These are phyloP conservation scores for Eimeria nieschulzi DNA, from an alignment of 169 alveolate genomes.

Conservation along the genomic window DNA sequence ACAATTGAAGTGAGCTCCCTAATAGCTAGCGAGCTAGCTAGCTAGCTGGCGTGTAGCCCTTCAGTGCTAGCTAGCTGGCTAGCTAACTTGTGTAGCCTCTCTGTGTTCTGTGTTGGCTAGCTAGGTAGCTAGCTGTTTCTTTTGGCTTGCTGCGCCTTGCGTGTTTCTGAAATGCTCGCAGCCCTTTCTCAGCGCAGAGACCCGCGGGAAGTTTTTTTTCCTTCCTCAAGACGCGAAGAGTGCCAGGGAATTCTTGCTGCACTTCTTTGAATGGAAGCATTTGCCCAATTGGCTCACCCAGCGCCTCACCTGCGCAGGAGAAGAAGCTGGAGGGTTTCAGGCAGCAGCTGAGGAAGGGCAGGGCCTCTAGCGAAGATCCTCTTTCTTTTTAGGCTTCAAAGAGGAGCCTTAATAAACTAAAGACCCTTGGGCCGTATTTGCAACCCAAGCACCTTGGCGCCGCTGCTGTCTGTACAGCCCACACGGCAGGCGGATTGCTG, in stretches of 20 bases:
- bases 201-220: not conserved
- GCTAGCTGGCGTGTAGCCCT: not conserved
- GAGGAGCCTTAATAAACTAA: too few relatives aligned
- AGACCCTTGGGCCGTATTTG: too few relatives aligned
- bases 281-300: not conserved
- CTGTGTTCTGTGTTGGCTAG: not conserved
- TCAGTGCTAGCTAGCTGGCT: not conserved
- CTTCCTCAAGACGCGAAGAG: not conserved
- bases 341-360: too few relatives aligned
- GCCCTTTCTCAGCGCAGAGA: slow-evolving; percentile 18
- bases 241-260: not conserved
- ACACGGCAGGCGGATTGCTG: too few relatives aligned
- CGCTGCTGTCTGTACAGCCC: too few relatives aligned
- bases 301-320: not conserved
- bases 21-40: not conserved
- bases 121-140: not conserved
- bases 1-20: not conserved
- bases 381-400: too few relatives aligned
- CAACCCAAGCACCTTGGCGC: too few relatives aligned
- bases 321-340: too few relatives aligned
- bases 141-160: not conserved
- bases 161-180: not conserved
- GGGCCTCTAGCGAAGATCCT: too few relatives aligned
- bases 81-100: not conserved
- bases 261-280: not conserved